A percentile compares a stretch with the other conserved stretches of the same genome.
Evolutionary conservation across 2,329 filamentous ascomycete species (phyloP).

Genomic region (Cercospora sesami): DNA sequence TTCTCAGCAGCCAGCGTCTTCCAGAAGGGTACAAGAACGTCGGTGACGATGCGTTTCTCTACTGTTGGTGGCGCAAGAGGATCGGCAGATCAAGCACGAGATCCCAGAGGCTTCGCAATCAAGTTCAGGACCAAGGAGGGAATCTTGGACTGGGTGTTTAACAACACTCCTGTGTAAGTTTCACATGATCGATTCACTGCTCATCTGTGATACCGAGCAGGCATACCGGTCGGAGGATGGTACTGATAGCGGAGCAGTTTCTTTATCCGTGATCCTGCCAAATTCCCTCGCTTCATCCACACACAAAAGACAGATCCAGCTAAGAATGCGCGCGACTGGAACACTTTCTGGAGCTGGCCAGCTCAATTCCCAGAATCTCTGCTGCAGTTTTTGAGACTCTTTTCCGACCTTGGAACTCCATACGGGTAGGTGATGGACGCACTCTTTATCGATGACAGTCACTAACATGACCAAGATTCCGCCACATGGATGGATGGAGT

Average conservation of each 20-base stretch:
- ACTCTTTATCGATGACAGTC: not conserved
- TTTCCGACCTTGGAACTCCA: constrained; percentile 53
- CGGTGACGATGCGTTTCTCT: constrained; percentile 71
- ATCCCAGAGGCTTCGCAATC: constrained; percentile 52
- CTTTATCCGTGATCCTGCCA: constrained; percentile 48
- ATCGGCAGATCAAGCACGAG: constrained; percentile 58
- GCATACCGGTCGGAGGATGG: not conserved
- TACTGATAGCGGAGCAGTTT: constrained; percentile 32
- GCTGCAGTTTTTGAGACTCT: constrained; percentile 55
- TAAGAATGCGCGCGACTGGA: constrained; percentile 40
- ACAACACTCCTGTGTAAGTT: constrained; percentile 26
- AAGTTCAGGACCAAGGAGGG: constrained; percentile 54
- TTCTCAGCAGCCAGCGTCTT: constrained; percentile 57
- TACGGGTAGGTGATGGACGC: constrained; percentile 43
- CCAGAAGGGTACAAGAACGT: constrained; percentile 67
- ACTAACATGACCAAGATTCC: not conserved
- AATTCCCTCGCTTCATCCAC: constrained; percentile 47
- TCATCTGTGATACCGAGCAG: not conserved
- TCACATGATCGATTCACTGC: not conserved
- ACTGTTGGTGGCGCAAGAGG: constrained; percentile 78
- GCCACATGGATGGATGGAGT: constrained; percentile 26
- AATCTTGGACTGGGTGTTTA: constrained; percentile 25
- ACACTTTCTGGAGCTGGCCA: constrained; percentile 47
- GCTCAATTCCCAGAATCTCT: constrained; percentile 51
- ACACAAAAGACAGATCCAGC: constrained; percentile 41